Conservation (phyloP, 1,284 basidiomycete species). For the Apiotrichum montevideense region DNA sequence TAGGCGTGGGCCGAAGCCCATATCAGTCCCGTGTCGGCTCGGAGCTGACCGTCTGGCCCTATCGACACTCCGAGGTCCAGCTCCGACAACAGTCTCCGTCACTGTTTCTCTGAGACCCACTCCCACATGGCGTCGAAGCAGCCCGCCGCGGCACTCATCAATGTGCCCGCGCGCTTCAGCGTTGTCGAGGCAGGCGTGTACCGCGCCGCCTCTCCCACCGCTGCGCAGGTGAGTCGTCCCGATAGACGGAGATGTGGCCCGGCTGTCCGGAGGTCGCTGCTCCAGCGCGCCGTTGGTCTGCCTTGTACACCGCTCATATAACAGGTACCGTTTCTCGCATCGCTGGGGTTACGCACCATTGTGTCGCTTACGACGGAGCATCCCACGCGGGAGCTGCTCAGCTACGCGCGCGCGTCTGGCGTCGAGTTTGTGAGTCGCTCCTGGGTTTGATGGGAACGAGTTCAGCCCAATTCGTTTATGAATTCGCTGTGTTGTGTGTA, state of each 20-base stretch:
- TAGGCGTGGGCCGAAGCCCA: too few species aligned
- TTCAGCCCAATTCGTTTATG: too few species aligned
- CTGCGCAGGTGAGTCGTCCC: slow-evolving; percentile 27
- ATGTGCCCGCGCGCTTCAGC: slow-evolving; percentile 38
- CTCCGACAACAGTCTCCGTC: too few species aligned
- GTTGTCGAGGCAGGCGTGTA: slow-evolving; percentile 42
- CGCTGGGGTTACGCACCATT: slow-evolving; percentile 36
- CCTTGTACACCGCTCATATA: neutral
- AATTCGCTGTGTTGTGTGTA: neutral
- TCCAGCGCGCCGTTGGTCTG: too few species aligned
- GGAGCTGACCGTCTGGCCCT: too few species aligned
- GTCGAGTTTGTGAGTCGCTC: slow-evolving; percentile 35
- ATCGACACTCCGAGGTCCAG: too few species aligned
- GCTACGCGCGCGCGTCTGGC: slow-evolving; percentile 19
- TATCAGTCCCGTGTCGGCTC: too few species aligned
- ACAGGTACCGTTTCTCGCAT: slow-evolving; percentile 39
- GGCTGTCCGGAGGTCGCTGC: too few species aligned
- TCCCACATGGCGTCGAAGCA: slow-evolving; percentile 22
- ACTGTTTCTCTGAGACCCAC: too few species aligned
- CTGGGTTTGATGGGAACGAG: neutral
- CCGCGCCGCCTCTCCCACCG: slow-evolving; percentile 37
- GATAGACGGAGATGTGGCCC: neutral
- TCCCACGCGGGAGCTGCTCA: slow-evolving; percentile 34
- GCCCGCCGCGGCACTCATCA: slow-evolving; percentile 29
- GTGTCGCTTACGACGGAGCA: slow-evolving; percentile 43